Evolutionary conservation across 805 yeast genomes (phyloP).

Genomic region (Grigorovia jiainica): DNA sequence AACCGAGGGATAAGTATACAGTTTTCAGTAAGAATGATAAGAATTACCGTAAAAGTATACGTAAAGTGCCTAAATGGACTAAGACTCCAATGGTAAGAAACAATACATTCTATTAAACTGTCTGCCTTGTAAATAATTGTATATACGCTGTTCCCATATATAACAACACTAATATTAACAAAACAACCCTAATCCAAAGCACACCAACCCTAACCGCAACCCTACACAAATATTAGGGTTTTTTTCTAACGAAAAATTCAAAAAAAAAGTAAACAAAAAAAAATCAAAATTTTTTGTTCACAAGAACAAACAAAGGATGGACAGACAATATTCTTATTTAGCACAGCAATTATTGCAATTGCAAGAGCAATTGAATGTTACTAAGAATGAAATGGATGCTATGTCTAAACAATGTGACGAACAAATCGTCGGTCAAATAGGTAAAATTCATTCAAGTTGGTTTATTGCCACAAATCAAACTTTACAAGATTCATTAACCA

Average conservation of each 20-base stretch:
- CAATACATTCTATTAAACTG: slow-evolving; percentile 53
- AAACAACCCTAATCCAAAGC: too few species aligned
- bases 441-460: slow-evolving; percentile 26
- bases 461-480: slow-evolving; percentile 26
- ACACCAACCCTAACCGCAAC: too few species aligned
- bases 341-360: slow-evolving; percentile 22
- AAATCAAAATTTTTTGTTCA: too few species aligned
- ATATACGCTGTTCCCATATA: neutral
- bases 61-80: slow-evolving; percentile 87
- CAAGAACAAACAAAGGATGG: too few species aligned
- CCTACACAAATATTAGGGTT: too few species aligned
- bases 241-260: too few species aligned
- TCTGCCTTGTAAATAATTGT: neutral
- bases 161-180: too few species aligned
- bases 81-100: slow-evolving; percentile 69
- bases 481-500: slow-evolving; percentile 6
- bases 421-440: slow-evolving; percentile 25
- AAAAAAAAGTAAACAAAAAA: too few species aligned
- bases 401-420: slow-evolving; percentile 26
- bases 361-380: slow-evolving; percentile 19
- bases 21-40: slow-evolving; percentile 66
- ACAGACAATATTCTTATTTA: slow-evolving; percentile 26
- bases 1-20: slow-evolving; percentile 75
- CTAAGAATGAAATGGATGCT: slow-evolving; percentile 19
- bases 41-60: slow-evolving; percentile 82